Evolutionary conservation across 768 basidiomycete genomes (phyloP).

Genomic region (Naganishia antarctica): DNA sequence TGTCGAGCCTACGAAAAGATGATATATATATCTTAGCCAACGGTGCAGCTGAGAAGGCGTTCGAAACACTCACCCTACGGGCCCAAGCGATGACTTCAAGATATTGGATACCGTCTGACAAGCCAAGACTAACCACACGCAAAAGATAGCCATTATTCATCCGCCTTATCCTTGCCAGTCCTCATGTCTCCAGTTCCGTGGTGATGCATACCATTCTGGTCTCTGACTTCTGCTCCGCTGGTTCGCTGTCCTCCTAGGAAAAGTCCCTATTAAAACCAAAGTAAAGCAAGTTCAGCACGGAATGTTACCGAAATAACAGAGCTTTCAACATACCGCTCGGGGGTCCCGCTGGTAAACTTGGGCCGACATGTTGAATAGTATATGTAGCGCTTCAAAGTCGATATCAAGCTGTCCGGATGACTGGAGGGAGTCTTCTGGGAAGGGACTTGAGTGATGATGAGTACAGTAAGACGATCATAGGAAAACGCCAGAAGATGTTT

Average conservation of each 20-base stretch:
- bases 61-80: conserved; percentile 70
- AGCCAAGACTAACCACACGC: conserved; percentile 65
- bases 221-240: conserved; percentile 89
- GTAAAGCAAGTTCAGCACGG: background rate
- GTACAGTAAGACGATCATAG: background rate
- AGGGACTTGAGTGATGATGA: conserved; percentile 3
- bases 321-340: conserved; percentile 40
- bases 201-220: conserved; percentile 76
- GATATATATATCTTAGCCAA: background rate
- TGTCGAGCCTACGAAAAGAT: conserved; percentile 36
- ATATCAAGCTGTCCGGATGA: too few relatives aligned
- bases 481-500: conserved; percentile 12
- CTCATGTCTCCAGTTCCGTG: background rate
- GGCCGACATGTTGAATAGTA: conserved; percentile 45
- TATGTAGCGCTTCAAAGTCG: too few relatives aligned
- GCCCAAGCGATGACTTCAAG: conserved; percentile 91
- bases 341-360: conserved; percentile 50
- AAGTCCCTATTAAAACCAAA: conserved; percentile 55
- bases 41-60: conserved; percentile 1
- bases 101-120: conserved; percentile 96
- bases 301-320: background rate
- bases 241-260: conserved; percentile 91
- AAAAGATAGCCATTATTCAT: conserved; percentile 28
- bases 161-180: conserved; percentile 23
- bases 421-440: too few relatives aligned